phyloP scores from a whole-genome alignment of 225 moss, liverwort and hornwort species.

The Straminergon stramineum region DNA sequence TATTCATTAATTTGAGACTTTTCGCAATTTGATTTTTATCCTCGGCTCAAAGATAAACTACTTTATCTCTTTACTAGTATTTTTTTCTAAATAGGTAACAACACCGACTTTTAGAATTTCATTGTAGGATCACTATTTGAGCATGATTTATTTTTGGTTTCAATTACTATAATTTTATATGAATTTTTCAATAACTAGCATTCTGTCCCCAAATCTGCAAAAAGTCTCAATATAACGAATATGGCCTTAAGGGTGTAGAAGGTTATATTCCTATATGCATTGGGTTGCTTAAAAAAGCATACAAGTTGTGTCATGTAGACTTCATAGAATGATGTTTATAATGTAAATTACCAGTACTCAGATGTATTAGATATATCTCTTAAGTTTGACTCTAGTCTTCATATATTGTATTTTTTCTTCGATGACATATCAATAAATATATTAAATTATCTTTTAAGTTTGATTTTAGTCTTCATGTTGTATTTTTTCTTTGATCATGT shows the following conservation, averaged over 20 bases:
- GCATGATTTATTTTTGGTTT: too few relatives aligned
- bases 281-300: neutral
- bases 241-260: neutral
- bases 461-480: neutral
- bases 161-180: too few relatives aligned
- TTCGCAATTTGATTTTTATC: too few relatives aligned
- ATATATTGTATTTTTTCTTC: neutral
- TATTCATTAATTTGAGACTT: too few relatives aligned
- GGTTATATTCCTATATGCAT: neutral
- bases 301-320: accelerated
- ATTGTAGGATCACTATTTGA: too few relatives aligned
- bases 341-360: neutral
- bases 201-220: too few relatives aligned
- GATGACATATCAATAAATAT: neutral
- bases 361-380: neutral
- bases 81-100: too few relatives aligned
- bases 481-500: neutral
- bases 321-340: neutral
- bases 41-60: too few relatives aligned
- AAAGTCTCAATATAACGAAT: too few relatives aligned
- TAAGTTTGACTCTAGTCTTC: neutral
- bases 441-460: neutral
- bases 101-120: too few relatives aligned
- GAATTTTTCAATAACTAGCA: too few relatives aligned
- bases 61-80: too few relatives aligned